Percentiles rank a stretch among this genome's conserved stretches.
Conservation (phyloP, 2,329 filamentous ascomycete genomes). For the Pyrenochaeta sp. region DNA sequence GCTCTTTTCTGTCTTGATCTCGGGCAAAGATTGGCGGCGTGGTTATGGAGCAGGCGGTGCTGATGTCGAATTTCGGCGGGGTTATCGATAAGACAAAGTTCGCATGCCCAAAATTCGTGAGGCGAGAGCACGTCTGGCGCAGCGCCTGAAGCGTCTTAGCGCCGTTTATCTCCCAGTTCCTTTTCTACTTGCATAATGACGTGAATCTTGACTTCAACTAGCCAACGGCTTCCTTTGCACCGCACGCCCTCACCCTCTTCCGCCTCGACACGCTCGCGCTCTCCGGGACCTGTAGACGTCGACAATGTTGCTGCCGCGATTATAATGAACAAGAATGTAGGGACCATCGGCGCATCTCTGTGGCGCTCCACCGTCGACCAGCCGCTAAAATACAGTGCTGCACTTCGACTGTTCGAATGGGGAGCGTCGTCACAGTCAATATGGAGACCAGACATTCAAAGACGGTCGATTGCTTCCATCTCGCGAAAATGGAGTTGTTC, state of each 20-base stretch:
- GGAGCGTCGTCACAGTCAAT: constrained; percentile 15
- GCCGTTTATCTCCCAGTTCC: constrained; percentile 9
- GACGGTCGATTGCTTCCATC: constrained; percentile 19
- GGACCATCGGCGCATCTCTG: constrained; percentile 45
- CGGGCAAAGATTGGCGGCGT: not conserved
- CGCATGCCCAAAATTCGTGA: constrained; percentile 25
- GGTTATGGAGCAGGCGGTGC: not conserved
- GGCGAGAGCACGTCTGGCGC: constrained; percentile 15
- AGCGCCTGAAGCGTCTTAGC: constrained; percentile 14
- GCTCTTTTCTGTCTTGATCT: not conserved
- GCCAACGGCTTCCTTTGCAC: constrained; percentile 11
- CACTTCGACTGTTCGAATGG: constrained; percentile 23
- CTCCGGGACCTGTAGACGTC: constrained; percentile 14
- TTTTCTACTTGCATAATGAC: constrained; percentile 24
- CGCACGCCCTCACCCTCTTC: constrained; percentile 7
- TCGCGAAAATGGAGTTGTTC: constrained; percentile 8
- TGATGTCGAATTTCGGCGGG: constrained; percentile 10
- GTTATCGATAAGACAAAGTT: constrained; percentile 33
- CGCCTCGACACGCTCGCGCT: constrained; percentile 9
- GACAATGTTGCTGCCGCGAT: constrained; percentile 44
- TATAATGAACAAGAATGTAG: constrained; percentile 58
- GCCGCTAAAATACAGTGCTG: constrained; percentile 26
- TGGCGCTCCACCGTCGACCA: constrained; percentile 42
- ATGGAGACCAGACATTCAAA: constrained; percentile 7
- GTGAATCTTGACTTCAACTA: constrained; percentile 20